phyloP scores from a whole-genome alignment of 2,329 filamentous ascomycete genomes.

The Leptoxyphium fumago region DNA sequence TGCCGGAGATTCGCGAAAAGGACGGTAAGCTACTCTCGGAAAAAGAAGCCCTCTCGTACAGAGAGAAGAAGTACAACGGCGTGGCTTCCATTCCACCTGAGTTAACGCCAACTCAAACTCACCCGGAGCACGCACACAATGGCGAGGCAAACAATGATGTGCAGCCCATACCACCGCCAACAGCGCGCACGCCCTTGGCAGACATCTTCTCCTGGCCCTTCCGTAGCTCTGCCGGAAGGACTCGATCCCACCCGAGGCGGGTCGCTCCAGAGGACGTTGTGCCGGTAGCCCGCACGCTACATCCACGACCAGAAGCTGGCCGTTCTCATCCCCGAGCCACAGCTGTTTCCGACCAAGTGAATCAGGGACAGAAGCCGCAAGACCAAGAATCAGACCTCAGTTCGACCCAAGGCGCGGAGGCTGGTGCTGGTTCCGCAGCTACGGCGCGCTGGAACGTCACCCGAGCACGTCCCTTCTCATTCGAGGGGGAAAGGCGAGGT shows the following conservation, averaged over 20 bases:
- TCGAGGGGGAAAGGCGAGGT: neutral
- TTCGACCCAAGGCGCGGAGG: neutral
- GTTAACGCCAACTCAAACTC: neutral
- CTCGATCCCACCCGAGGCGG: neutral
- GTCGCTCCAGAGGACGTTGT: neutral
- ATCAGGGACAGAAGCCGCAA: neutral
- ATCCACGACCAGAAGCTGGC: neutral
- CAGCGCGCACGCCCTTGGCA: neutral
- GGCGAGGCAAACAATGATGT: neutral
- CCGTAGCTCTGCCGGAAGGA: neutral
- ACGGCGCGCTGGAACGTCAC: neutral
- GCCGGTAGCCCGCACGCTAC: neutral
- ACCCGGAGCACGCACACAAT: neutral
- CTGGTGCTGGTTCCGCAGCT: neutral
- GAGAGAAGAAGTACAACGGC: slow-evolving; percentile 33
- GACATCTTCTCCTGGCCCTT: neutral
- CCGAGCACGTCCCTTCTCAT: neutral
- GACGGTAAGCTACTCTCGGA: slow-evolving; percentile 32
- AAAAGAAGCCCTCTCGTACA: slow-evolving; percentile 32
- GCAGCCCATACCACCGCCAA: neutral
- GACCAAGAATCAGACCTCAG: neutral
- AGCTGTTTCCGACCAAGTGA: neutral
- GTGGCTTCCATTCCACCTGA: slow-evolving; percentile 17
- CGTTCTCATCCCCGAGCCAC: neutral
- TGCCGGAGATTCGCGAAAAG: slow-evolving; percentile 38